Conservation (phyloP, 1,284 basidiomycete species). For the Ganoderma meredithae region DNA sequence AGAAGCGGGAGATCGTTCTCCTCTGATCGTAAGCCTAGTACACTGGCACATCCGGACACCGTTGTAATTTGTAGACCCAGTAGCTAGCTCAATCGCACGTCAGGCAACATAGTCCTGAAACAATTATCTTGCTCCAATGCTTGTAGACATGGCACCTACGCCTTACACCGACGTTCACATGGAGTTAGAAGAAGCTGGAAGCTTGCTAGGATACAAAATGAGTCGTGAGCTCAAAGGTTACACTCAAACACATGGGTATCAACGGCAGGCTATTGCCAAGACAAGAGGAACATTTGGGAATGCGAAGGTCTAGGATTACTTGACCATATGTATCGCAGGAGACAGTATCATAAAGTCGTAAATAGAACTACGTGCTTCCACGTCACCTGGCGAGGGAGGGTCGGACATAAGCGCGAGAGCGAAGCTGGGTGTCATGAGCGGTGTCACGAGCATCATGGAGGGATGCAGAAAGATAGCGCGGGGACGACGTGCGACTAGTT, state of each 20-base stretch:
- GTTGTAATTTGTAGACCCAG: neutral
- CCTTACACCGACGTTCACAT: too few relatives aligned
- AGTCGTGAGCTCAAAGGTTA: neutral
- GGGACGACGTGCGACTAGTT: slow-evolving; percentile 17
- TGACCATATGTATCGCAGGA: slow-evolving; percentile 29
- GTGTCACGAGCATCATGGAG: slow-evolving; percentile 7
- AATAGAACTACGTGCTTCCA: neutral
- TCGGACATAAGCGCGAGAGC: neutral
- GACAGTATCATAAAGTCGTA: slow-evolving; percentile 21
- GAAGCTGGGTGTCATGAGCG: neutral
- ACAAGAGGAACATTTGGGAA: slow-evolving; percentile 8
- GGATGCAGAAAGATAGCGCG: slow-evolving; percentile 12
- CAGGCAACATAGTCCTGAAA: neutral
- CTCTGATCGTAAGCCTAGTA: neutral
- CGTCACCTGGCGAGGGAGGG: neutral
- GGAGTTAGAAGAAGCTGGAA: neutral
- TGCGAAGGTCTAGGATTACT: slow-evolving; percentile 30
- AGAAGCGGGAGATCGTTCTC: slow-evolving; percentile 20
- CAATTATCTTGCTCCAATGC: too few relatives aligned
- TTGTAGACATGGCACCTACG: too few relatives aligned
- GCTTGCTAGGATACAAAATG: neutral
- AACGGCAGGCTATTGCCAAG: slow-evolving; percentile 5
- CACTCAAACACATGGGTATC: slow-evolving; percentile 8
- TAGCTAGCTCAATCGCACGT: neutral
- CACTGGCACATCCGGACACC: neutral